Base-by-base conservation (phyloP, 768 basidiomycete genomes). In the Suillus bovinus region DNA sequence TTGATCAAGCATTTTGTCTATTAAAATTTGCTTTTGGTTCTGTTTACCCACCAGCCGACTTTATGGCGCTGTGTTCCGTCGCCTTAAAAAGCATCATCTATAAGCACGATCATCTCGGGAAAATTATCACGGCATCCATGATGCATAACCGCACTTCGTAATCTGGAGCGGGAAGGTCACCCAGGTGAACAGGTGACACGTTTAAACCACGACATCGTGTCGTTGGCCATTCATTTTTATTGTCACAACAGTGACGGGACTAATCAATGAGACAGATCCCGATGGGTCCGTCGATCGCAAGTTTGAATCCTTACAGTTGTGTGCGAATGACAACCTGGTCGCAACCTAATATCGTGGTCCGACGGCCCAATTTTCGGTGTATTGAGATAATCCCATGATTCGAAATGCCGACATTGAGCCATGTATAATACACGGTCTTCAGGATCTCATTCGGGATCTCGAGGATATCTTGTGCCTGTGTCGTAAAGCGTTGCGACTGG, bases 41-140 rank as follows among this genome's bases (percentile, higher is more conserved):
- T 20, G 10, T 29, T 52, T 33, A 52, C 31, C 50, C 31, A 52
- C 49, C 14, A 14, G 27, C 11, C 7, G n/a, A 5, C n/a, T 54
- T 2, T 8, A 2, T 34, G 52, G 20, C 33, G 20, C 33, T 22
- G 31, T 8, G 14, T 53, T 34, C 14, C 38, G 55, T 31, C 50
- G 20, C 50, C 29, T 52, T 50, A 50, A 50, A n/a, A 29, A 29
- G 27, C 49, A 50, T 50, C 10, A 11, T 24, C 27, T 50, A n/a
- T 33, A 27, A 47, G 50, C 64, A 66, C 70, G 72, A 69, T 75
- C 70, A 74, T 65, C 47, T 74, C 72, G 72, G 74, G 64, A 57
- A 53, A 55, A 47, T 49, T 4, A 9, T 4, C 2, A 13, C 39
- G 71, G 73, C 70, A 41, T 4, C 55, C 46, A 64, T 61, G 10